Evolutionary conservation across 2,329 filamentous ascomycete genomes (phyloP).

Genomic region (Cordyceps javanica): DNA sequence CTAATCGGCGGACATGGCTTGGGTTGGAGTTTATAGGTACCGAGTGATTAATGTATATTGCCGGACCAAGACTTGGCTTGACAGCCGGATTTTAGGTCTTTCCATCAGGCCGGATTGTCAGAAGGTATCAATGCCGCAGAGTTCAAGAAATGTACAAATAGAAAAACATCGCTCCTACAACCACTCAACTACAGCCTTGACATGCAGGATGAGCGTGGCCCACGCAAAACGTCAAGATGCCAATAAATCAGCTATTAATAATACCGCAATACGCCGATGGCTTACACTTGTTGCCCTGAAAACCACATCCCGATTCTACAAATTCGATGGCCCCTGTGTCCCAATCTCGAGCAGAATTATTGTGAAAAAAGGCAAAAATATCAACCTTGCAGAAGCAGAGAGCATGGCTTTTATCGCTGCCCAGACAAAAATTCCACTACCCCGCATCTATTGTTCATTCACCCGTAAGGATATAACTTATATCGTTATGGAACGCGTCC

Average conservation of each 20-base stretch:
- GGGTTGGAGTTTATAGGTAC: no score
- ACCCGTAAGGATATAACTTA: constrained; percentile 18
- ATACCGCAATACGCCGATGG: background rate
- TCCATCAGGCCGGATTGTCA: no score
- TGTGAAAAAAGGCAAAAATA: background rate
- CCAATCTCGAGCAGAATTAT: background rate
- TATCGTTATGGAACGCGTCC: constrained; percentile 23
- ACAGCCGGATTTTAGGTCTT: no score
- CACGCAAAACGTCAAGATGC: background rate
- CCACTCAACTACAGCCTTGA: no score
- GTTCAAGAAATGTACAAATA: no score
- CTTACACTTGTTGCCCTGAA: constrained; percentile 4
- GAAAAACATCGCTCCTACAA: no score
- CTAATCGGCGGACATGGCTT: no score
- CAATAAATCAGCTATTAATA: background rate
- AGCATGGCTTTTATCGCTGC: constrained; percentile 25
- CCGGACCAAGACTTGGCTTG: no score
- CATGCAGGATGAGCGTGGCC: no score
- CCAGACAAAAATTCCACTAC: constrained; percentile 24
- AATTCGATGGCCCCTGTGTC: background rate
- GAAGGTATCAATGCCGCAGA: no score
- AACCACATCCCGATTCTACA: background rate
- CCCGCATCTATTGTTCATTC: constrained; percentile 20
- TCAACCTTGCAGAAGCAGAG: constrained; percentile 22
- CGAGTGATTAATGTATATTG: no score